These are phyloP conservation scores for Metschnikowia shivogae DNA, from an alignment of 805 yeast genomes.

Conservation along the genomic window DNA sequence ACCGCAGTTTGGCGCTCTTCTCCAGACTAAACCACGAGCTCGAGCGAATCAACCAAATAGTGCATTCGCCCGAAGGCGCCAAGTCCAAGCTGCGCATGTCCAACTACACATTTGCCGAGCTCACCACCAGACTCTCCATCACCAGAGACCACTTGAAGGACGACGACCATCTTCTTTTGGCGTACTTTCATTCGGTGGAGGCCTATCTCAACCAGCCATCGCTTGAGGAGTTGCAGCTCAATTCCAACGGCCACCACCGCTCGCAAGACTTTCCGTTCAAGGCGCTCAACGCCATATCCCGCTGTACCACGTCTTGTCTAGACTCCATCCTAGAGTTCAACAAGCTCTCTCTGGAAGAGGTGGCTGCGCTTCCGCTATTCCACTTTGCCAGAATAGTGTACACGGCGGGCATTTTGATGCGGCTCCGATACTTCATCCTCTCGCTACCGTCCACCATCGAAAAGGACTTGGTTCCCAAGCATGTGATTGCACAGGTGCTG, in stretches of 20 bases:
- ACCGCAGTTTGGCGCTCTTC: slow-evolving; percentile 49
- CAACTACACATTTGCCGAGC: slow-evolving; percentile 42
- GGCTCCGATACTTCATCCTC: slow-evolving; percentile 52
- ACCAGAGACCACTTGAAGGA: slow-evolving; percentile 37
- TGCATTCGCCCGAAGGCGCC: slow-evolving; percentile 37
- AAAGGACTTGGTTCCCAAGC: slow-evolving; percentile 45
- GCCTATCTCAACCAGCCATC: slow-evolving; percentile 63
- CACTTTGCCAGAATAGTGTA: slow-evolving; percentile 57
- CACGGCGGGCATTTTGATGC: slow-evolving; percentile 59
- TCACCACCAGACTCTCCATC: slow-evolving; percentile 44
- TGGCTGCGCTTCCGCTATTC: slow-evolving; percentile 55
- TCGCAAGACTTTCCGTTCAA: slow-evolving; percentile 19
- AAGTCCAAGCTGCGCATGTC: slow-evolving; percentile 24
- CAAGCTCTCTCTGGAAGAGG: slow-evolving; percentile 39
- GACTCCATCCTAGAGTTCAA: slow-evolving; percentile 47
- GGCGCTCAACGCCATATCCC: slow-evolving; percentile 42
- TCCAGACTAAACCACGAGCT: slow-evolving; percentile 56
- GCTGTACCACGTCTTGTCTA: slow-evolving; percentile 53
- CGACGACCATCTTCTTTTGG: slow-evolving; percentile 39
- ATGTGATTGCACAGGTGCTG: slow-evolving; percentile 36
- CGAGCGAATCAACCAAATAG: slow-evolving; percentile 54
- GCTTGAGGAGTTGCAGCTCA: slow-evolving; percentile 21
- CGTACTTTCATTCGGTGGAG: slow-evolving; percentile 59
- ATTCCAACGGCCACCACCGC: slow-evolving; percentile 5
- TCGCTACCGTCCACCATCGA: slow-evolving; percentile 46